Evolutionary conservation across 2,329 filamentous ascomycete genomes (phyloP).

Genomic region (Trichophaea hybrida): DNA sequence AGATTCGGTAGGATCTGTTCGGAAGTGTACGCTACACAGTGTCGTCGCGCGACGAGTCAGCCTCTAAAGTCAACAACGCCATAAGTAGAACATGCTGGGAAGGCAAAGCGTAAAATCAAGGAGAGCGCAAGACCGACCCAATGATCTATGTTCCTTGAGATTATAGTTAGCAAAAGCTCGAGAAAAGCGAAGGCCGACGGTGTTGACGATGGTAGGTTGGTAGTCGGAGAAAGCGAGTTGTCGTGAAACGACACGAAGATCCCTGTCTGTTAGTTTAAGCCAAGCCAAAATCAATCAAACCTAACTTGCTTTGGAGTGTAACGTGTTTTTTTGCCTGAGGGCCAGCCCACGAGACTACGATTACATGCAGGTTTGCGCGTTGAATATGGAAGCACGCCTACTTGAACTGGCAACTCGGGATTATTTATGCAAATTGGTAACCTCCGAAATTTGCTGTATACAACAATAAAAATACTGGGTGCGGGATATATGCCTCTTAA

Average conservation of each 20-base stretch:
- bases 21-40: not conserved
- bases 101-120: not conserved
- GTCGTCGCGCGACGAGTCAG: not conserved
- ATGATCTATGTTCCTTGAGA: not conserved
- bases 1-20: not conserved
- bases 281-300: not conserved
- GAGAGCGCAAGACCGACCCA: not conserved
- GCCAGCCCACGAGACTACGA: no score
- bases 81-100: not conserved
- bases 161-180: not conserved
- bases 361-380: no score
- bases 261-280: not conserved
- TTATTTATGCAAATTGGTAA: no score
- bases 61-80: not conserved
- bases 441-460: no score
- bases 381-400: no score
- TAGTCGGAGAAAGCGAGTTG: not conserved
- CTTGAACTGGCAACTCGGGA: no score
- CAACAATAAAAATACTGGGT: no score
- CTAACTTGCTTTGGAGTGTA: no score
- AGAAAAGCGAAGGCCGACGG: not conserved
- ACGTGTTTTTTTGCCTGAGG: no score
- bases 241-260: not conserved
- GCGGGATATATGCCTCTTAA: no score
- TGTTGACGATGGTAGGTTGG: not conserved